Base-by-base conservation (phyloP, 805 yeast genomes). In the Myxozyma neglecta region DNA sequence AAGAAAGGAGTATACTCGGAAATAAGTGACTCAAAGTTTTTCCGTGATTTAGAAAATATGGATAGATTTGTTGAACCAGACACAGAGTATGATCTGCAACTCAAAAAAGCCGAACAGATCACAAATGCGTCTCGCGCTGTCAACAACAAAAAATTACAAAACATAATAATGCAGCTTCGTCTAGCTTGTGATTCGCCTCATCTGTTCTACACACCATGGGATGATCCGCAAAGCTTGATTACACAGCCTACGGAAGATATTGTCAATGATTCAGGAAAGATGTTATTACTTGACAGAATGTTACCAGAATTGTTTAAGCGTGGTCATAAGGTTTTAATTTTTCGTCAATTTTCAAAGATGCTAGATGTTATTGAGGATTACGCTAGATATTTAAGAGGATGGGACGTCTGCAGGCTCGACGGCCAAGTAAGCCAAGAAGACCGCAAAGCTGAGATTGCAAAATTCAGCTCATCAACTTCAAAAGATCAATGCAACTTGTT, bases 151-250 rank as follows among this genome's bases (percentile, higher is more conserved):
- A 79, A 79, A 53, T 75, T 89, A 56, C 86, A 83, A 65, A 90
- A 89, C 69, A 69, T 84, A 68, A 79, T 88, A 76, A 90, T 92
- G 90, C 97, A 92, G 73, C 78, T 92, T 55, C 79, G 99, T 48
- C 84, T 86, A 61, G 82, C 90, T 8, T 91, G 97, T 68, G 87
- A 90, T 70, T 87, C 97, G 0, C 97, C 97, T 0, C 88, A 87
- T 70, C 72, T 89, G 47, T 90, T 88, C 71, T 90, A 86, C 74
- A 87, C 85, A 65, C 98, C 98, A 0, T 89, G 86, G 81, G 71
- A 63, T 69, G 80, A 80, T 6, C 81, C 79, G 3, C 70, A 79
- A 1, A 52, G 66, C 29, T 24, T 14, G 1, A n/a, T 45, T 13
- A 20, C 36, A 13, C 76, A 79, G 13, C 73, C 76, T 3, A 78